Evolutionary conservation across 306 rosid genomes (phyloP).

Genomic region (Castanopsis chinensis): DNA sequence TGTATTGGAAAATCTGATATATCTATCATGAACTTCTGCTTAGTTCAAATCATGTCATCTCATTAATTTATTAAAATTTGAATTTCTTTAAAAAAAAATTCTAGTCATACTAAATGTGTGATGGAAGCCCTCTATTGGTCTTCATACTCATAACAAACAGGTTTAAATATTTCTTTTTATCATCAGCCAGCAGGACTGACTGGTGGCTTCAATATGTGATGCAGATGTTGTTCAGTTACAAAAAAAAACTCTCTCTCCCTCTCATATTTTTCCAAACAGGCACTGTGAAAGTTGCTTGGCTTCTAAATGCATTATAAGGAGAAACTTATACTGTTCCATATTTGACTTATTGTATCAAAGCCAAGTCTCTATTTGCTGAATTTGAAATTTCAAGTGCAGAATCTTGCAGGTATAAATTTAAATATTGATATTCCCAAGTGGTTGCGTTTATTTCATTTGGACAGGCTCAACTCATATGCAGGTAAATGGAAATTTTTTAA

Average conservation of each 20-base stretch:
- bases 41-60: background rate
- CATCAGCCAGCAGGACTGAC: background rate
- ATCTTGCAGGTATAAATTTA: conserved; percentile 73
- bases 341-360: background rate
- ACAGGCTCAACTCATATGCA: conserved; percentile 68
- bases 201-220: background rate
- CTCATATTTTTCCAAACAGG: background rate
- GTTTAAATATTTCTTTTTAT: background rate
- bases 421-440: conserved; percentile 92
- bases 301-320: background rate
- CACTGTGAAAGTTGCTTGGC: background rate
- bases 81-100: background rate
- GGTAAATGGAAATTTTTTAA: conserved; percentile 44
- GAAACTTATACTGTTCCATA: background rate
- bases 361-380: conserved; percentile 15
- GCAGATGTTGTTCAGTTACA: background rate
- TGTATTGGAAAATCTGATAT: background rate
- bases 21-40: background rate
- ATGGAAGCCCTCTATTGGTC: background rate
- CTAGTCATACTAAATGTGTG: background rate
- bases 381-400: conserved; percentile 52
- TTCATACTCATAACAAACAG: background rate
- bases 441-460: conserved; percentile 81
- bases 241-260: background rate
- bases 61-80: background rate